Evolutionary conservation across 805 yeast genomes (phyloP), one percentile per base, ranked within the genome.

Genomic region (Naumovozyma castellii): DNA sequence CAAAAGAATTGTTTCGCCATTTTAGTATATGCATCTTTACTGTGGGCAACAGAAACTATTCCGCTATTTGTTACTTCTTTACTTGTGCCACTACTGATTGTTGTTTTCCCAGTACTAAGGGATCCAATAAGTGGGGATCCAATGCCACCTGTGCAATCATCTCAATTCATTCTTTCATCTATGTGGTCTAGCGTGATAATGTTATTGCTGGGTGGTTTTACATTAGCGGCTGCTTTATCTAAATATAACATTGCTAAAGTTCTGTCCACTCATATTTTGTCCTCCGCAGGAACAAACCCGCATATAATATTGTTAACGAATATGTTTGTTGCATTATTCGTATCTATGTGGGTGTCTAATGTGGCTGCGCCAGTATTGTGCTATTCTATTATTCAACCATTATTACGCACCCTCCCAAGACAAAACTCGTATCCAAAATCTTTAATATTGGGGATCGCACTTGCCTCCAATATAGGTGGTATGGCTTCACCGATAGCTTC

Each of bases 401-500:
- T 90, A 17, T 66, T 90, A 48, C 72, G 95, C 53, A 84, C 94
- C 0, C 65, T 88, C 33, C 94, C 95, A 16, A 76, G 82, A 36
- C 77, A 77, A 10, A 80, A 88, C 17, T 72, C 77, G 3, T 85
- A 86, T 52, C 84, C 84, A 5, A 81, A 84, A 56, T 86, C 95
- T 2, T 68, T 90, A 50, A 82, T 90, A 37, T 64, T 90, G 35
- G 97, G 97, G 34, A 83, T 90, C 49, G 97, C 97, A 0, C 66
- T 90, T 41, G 94, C 97, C 2, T 82, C 95, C 5, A 86, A 90
- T 57, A 68, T 90, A 36, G 97, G 95, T 17, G 98, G 98, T 48
- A 90, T 88, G 94, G 82, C 95, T 0, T 85, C 95, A 3, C 98
- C 98, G 5, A 90, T 90, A 54, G 88, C 97, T 1, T 85, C 96